Evolutionary conservation across 2,329 filamentous ascomycete genomes (phyloP), one percentile per base, ranked within the genome.

Genomic region (Didymella pinodella): DNA sequence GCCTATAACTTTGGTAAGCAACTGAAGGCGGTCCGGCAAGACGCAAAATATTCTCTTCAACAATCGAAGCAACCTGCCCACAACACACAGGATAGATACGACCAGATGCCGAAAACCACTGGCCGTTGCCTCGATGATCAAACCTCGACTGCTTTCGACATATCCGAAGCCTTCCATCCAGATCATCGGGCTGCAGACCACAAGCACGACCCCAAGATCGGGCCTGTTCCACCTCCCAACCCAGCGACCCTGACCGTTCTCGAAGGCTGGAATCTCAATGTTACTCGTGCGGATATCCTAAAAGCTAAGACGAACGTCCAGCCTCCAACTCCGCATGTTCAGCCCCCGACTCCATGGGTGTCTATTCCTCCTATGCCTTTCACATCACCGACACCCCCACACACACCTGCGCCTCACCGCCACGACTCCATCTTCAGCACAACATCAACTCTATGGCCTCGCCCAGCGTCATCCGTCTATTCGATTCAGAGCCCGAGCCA

Each of bases 1-100:
- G 70, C 70, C 2, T 68, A 66, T 29, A 59, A 68, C 25, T 26
- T 73, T 4, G 72, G 71, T 16, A 38, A 65, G 41, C 49, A 68
- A 29, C 41, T 75, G 46, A 70, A 65, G 47, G 45, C 29, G 20
- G 7, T 65, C 16, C 31, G 62, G 5, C 38, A 38, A 18, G 52
- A 60, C 18, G 51, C 48, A 26, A 60, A 47, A 12, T 12, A 28
- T 5, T 25, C 25, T 6, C 56, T 59, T 25, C 41, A 32, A 8
- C 40, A 16, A 4, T 34, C 40, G 28, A 43, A 28, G 22, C 50
- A 46, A n/a, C 18, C 50, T 18, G 36, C 34, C 3, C 40, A 7
- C 4, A 51, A 46, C n/a, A 50, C 32, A 6, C 56, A n/a, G 12
- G 32, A 50, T 16, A 31, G 26, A 10, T 11, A 40, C 2, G 41